Base-by-base conservation (phyloP, 1,139 yeast genomes). In the Yamadazyma triangularis region DNA sequence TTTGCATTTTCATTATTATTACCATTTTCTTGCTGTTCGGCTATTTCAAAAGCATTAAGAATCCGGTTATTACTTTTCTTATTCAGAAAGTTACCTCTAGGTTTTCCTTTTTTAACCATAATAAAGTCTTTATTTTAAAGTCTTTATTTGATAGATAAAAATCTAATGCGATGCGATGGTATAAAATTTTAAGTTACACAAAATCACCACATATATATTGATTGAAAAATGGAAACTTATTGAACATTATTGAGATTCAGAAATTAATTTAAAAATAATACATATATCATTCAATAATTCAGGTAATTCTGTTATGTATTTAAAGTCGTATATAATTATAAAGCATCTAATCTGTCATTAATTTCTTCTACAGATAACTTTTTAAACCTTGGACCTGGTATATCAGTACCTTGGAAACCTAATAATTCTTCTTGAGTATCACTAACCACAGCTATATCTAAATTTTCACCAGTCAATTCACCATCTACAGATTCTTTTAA, bases 401-500 rank as follows among this genome's bases (percentile, higher is more conserved):
- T 79, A 36, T 69, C 72, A n/a, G 87, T 88, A 35, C 97, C 97
- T 49, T 74, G 75, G 59, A 80, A 87, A 0, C 96, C 96, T 45
- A 89, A 73, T 53, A 81, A 55, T 35, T 82, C 81, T 40, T 84
- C 88, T 48, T 87, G 83, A 26, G 95, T 84, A 32, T 78, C 85
- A 39, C 95, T 89, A 34, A 91, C 79, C 25, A 93, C 72, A 16
- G 93, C 86, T 41, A 93, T 85, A 58, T 93, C 98, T 46, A 93
- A 91, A 35, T 95, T 89, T 44, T 88, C 93, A 28, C 97, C 97
- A 40, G 85, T 87, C 77, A 93, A 85, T 53, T 93, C 99, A 36
- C 98, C 98, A 59, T 93, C 99, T 32, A 93, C 93, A 15, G 95
- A 80, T 60, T 93, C 99, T 60, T 93, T 93, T 56, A 93, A 70